Base-by-base conservation (phyloP, 495 filamentous ascomycete genomes). In the Parathielavia hyrcaniae region DNA sequence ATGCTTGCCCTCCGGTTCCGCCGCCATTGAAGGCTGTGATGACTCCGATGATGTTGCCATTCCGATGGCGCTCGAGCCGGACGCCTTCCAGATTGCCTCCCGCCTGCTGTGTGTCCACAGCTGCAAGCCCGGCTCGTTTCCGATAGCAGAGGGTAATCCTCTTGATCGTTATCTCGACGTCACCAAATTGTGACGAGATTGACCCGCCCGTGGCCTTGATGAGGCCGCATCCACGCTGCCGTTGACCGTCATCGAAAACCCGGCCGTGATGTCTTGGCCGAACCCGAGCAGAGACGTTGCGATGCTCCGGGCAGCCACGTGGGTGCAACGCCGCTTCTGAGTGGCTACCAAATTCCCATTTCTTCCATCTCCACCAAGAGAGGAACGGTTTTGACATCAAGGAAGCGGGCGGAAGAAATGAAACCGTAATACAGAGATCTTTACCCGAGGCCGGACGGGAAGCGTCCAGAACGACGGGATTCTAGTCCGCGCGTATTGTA, bases 161-260 rank as follows among this genome's bases (percentile, higher is more conserved):
- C 17, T 43, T 19, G 7, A 17, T 22, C 26, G 35, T 32, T n/a
- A 50, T 32, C 35, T 36, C 48, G 48, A 34, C 26, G 32, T n/a
- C 6, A 6, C 2, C 41, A 7, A n/a, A 16, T 2, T 30, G 19
- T 6, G 9, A 19, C 11, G 19, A 19, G 43, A 8, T 20, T 23
- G 22, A 20, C 44, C 44, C 44, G 44, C 44, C 26, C 5, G 26
- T 6, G 32, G 46, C 5, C 32, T 36, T 50, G 48, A 19, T n/a
- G 32, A 36, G 17, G 17, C 8, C 17, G 48, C 17, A 36, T 50
- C 6, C 47, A 30, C 2, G 3, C 26, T 30, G 26, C 32, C 9
- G 48, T 22, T 40, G 50, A n/a, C 32, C n/a, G 48, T 50, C 12
- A n/a, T 38, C 16, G 32, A 50, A 50, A 36, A n/a, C n/a, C 48